Percentiles rank a stretch among this genome's conserved stretches.
Evolutionary conservation across 169 alveolate species (phyloP).

Genomic region (Babesia ovata): DNA sequence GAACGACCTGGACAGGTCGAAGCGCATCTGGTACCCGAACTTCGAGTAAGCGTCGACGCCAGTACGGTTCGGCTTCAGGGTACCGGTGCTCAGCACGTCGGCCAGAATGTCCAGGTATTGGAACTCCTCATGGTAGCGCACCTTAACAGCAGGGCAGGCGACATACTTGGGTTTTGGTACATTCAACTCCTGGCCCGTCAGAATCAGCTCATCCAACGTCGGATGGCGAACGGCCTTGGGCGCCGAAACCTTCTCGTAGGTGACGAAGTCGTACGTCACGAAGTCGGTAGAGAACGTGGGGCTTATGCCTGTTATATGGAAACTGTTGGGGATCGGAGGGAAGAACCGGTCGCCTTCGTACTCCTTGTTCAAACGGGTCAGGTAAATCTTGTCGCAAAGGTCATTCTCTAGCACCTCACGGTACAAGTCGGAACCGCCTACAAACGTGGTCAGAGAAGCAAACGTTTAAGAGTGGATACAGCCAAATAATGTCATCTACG

Average conservation of each 20-base stretch:
- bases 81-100: slow-evolving; percentile 89
- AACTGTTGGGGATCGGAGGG: slow-evolving; percentile 67
- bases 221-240: background rate
- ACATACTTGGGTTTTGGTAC: slow-evolving; percentile 34
- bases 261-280: slow-evolving; percentile 76
- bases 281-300: slow-evolving; percentile 64
- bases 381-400: slow-evolving; percentile 74
- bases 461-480: no score
- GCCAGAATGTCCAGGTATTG: slow-evolving; percentile 91
- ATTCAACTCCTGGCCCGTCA: slow-evolving; percentile 50
- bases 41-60: slow-evolving; percentile 87
- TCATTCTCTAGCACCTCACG: slow-evolving; percentile 77
- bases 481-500: background rate
- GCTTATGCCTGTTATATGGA: slow-evolving; percentile 63
- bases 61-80: slow-evolving; percentile 89
- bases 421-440: slow-evolving; percentile 87
- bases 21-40: slow-evolving; percentile 95
- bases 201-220: slow-evolving; percentile 38
- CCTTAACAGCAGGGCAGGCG: slow-evolving; percentile 73
- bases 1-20: slow-evolving; percentile 88
- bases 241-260: slow-evolving; percentile 41
- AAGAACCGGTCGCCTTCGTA: slow-evolving; percentile 61
- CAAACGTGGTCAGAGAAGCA: background rate
- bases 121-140: slow-evolving; percentile 88
- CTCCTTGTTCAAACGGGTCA: slow-evolving; percentile 85